A percentile compares a stretch with the other conserved stretches of the same genome.
Evolutionary conservation across 176 grass and related monocot genomes (phyloP).

Genomic region (Miscanthus lutarioriparius): DNA sequence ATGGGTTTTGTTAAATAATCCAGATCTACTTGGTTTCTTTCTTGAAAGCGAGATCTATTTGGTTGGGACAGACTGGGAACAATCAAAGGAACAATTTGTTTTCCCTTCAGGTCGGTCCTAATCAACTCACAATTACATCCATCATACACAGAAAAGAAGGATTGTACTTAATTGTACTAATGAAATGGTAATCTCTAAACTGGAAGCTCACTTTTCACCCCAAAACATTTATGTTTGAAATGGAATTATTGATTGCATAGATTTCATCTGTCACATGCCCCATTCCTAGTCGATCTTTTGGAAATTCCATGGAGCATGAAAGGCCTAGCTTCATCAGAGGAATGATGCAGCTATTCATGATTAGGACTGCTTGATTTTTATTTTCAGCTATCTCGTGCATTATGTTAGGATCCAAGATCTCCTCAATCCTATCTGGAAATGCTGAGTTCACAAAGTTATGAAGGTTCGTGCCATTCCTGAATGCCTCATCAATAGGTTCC

Average conservation of each 20-base stretch:
- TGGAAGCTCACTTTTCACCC: background rate
- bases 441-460: no score
- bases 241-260: conserved; percentile 7
- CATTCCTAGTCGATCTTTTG: conserved; percentile 39
- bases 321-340: conserved; percentile 37
- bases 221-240: conserved; percentile 18
- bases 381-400: background rate
- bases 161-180: background rate
- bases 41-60: no score
- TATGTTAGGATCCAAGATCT: conserved; percentile 16
- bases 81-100: background rate
- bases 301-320: conserved; percentile 25
- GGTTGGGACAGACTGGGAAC: background rate
- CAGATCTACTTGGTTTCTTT: background rate
- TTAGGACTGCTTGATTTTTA: background rate
- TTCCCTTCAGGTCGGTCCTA: background rate
- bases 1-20: background rate
- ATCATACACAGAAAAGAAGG: background rate
- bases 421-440: background rate
- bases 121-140: background rate
- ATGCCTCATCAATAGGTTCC: conserved; percentile 15
- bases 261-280: conserved; percentile 27
- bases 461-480: conserved; percentile 4
- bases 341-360: conserved; percentile 29
- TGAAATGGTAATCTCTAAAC: background rate